Evolutionary conservation across 1,284 basidiomycete genomes (phyloP), one percentile per base, ranked within the genome.

Genomic region (Pisolithus thermaeus): DNA sequence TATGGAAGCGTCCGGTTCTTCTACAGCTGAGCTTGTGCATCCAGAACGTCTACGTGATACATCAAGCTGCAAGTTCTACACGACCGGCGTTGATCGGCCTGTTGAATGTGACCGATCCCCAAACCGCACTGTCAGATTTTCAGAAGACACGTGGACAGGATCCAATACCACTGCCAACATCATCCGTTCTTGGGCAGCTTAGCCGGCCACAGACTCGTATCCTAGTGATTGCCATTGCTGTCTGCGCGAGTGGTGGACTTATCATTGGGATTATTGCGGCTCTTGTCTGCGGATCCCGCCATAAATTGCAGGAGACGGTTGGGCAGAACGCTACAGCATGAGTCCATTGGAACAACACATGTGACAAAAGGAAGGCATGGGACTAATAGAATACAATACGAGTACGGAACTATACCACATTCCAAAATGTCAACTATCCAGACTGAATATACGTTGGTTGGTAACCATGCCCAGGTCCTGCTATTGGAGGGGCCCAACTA

Each of bases 41-140:
- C n/a, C 52, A 79, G 80, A 83, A 81, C 61, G 75, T 77, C 38
- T 81, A 81, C 52, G 74, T 72, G 41, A 70, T 73, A 32, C 77
- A 81, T 55, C 73, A 76, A 48, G 70, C 66, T 27, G 68, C 68
- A 41, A 76, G 72, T 20, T 59, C 69, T n/a, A 65, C 62, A 4
- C 62, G 68, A 38, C 69, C 73, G 20, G 78, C 79, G 1, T 56
- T 61, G 36, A 70, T 83, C 38, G 79, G 79, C 27, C 67, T 84
- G 11, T 59, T 76, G 53, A 70, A 69, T 48, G 64, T 75, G 38
- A 82, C 78, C 2, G 70, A 81, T 53, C 58, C 72, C 3, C 52
- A 58, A 1, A 36, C 61, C 3, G 68, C 78, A 8, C 57, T 76
- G 35, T 52, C 49, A 11, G 66, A 72, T 18, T 81, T 83, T 56